Percentiles rank a stretch among this genome's conserved stretches.
Evolutionary conservation across 768 basidiomycete genomes (phyloP).

Genomic region (Rhodotorula graminis): DNA sequence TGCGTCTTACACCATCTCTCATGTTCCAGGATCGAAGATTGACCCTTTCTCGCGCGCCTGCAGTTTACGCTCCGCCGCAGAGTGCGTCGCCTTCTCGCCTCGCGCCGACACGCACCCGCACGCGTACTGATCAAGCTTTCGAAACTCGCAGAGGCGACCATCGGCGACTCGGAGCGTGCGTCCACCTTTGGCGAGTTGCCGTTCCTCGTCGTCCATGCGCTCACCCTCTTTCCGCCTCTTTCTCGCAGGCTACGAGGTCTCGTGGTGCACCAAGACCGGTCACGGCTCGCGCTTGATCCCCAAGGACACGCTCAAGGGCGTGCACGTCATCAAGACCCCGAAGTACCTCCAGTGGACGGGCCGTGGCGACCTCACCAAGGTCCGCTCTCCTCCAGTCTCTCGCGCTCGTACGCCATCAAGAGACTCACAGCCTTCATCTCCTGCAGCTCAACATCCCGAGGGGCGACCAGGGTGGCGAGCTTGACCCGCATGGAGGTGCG

Average conservation of each 20-base stretch:
- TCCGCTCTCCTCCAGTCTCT: too few relatives aligned
- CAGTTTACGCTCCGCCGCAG: slow-evolving; percentile 9
- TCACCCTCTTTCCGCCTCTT: neutral
- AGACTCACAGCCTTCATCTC: too few relatives aligned
- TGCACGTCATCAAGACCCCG: slow-evolving; percentile 22
- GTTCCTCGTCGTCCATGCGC: neutral
- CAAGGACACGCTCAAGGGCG: slow-evolving; percentile 38
- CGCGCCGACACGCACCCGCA: neutral
- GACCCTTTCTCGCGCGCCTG: neutral
- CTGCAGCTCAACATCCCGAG: slow-evolving; percentile 57
- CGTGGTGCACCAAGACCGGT: slow-evolving; percentile 64
- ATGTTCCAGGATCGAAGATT: neutral
- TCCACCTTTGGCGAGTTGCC: neutral
- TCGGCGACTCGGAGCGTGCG: slow-evolving; percentile 26
- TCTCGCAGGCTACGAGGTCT: slow-evolving; percentile 53
- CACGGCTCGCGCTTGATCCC: slow-evolving; percentile 43
- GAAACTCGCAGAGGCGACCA: slow-evolving; percentile 5
- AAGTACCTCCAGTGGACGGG: slow-evolving; percentile 50
- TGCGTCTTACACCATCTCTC: neutral
- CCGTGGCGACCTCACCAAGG: slow-evolving; percentile 55
- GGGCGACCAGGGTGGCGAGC: slow-evolving; percentile 61
- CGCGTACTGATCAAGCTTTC: neutral
- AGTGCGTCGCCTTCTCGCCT: neutral
- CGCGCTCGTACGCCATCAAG: too few relatives aligned
- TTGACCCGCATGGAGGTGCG: slow-evolving; percentile 61